phyloP scores from a whole-genome alignment of 257 asterid genomes.

The Solanum pennellii region DNA sequence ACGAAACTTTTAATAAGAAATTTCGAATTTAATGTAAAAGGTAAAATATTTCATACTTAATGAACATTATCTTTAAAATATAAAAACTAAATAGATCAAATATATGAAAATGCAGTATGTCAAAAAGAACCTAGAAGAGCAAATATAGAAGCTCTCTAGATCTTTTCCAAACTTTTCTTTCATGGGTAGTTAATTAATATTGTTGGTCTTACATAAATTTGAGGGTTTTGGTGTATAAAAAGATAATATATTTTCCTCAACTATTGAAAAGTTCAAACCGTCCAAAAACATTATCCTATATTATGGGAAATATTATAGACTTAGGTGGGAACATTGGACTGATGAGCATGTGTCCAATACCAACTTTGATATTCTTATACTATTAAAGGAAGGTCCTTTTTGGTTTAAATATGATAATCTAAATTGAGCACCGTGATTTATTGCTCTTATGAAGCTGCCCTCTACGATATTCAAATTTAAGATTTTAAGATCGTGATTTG shows the following conservation, averaged over 20 bases:
- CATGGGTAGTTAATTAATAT: neutral
- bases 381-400: neutral
- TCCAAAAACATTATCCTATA: neutral
- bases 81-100: neutral
- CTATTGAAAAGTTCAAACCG: neutral
- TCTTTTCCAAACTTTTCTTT: neutral
- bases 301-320: neutral
- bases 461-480: neutral
- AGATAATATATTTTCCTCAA: neutral
- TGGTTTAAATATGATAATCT: neutral
- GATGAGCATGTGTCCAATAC: neutral
- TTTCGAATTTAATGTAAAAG: too few species aligned
- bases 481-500: neutral
- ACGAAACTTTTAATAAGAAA: too few species aligned
- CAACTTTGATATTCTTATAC: neutral
- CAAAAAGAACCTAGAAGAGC: neutral
- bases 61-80: neutral
- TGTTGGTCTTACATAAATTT: neutral
- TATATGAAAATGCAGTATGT: neutral
- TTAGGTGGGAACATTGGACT: neutral
- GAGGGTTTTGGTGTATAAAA: neutral
- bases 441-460: neutral
- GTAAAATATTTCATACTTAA: too few species aligned
- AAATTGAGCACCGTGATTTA: neutral
- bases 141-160: neutral